A percentile compares a stretch with the other conserved stretches of the same genome.
Evolutionary conservation across 2,329 filamentous ascomycete genomes (phyloP).

Genomic region (Pyrenophora graminea): DNA sequence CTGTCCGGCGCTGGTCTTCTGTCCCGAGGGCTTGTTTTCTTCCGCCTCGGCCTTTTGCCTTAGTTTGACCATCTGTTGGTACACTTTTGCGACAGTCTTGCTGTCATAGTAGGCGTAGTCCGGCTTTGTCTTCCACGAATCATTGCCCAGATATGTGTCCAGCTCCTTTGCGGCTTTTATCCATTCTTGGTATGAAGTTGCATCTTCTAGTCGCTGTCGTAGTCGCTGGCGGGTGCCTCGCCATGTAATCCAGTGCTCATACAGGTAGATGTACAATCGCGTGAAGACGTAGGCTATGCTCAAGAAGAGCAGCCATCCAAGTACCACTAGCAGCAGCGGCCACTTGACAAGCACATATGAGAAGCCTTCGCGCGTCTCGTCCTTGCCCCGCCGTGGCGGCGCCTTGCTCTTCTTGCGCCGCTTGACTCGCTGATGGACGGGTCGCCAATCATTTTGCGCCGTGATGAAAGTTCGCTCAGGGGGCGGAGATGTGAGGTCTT

Average conservation of each 20-base stretch:
- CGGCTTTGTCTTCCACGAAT: slow-evolving; percentile 76
- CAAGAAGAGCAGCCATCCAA: slow-evolving; percentile 78
- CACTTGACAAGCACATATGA: slow-evolving; percentile 89
- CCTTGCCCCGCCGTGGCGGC: slow-evolving; percentile 60
- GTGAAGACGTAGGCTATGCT: slow-evolving; percentile 77
- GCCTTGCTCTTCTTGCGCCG: slow-evolving; percentile 45
- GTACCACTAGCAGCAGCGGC: slow-evolving; percentile 80
- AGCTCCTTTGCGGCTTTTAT: slow-evolving; percentile 75
- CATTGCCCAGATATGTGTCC: slow-evolving; percentile 79
- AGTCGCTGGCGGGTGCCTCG: slow-evolving; percentile 75
- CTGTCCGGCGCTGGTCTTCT: slow-evolving; percentile 29
- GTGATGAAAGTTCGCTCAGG: slow-evolving; percentile 69
- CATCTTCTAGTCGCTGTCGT: slow-evolving; percentile 70
- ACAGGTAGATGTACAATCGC: slow-evolving; percentile 85
- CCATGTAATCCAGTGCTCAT: slow-evolving; percentile 92
- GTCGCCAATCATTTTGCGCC: slow-evolving; percentile 94
- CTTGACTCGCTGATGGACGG: slow-evolving; percentile 73
- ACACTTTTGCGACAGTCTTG: slow-evolving; percentile 77
- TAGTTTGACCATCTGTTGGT: slow-evolving; percentile 71
- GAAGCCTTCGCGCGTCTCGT: slow-evolving; percentile 94
- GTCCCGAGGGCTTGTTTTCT: slow-evolving; percentile 50
- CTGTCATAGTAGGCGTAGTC: slow-evolving; percentile 83
- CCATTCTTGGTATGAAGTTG: slow-evolving; percentile 83
- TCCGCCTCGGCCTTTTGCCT: slow-evolving; percentile 60
- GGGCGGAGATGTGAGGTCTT: slow-evolving; percentile 56